phyloP scores from a whole-genome alignment of 2,329 filamentous ascomycete genomes.

The Monosporascus sp. region DNA sequence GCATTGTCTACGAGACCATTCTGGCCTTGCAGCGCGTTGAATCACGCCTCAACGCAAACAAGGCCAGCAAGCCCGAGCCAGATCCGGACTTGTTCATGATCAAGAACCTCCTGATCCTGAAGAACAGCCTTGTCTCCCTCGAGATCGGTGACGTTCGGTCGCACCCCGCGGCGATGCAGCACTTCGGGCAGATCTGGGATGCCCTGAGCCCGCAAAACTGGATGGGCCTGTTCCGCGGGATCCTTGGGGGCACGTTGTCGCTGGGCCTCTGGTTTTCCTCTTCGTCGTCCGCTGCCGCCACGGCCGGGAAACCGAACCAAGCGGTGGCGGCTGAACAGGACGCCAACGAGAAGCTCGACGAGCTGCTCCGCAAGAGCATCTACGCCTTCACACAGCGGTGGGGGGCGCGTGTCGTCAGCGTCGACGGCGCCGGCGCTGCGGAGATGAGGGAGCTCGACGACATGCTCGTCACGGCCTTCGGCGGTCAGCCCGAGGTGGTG shows the following conservation, averaged over 20 bases:
- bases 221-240: slow-evolving; percentile 53
- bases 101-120: slow-evolving; percentile 89
- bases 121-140: slow-evolving; percentile 92
- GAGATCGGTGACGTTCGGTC: slow-evolving; percentile 73
- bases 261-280: slow-evolving; percentile 28
- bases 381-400: slow-evolving; percentile 59
- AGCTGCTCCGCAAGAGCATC: slow-evolving; percentile 57
- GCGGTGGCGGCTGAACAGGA: slow-evolving; percentile 37
- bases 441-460: slow-evolving; percentile 50
- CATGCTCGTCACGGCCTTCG: slow-evolving; percentile 53
- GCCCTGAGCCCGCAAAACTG: slow-evolving; percentile 53
- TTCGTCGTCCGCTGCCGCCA: slow-evolving; percentile 11
- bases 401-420: slow-evolving; percentile 46
- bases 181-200: slow-evolving; percentile 62
- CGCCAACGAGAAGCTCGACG: slow-evolving; percentile 60
- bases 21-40: slow-evolving; percentile 75
- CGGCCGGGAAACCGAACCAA: slow-evolving; percentile 9
- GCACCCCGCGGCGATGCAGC: slow-evolving; percentile 48
- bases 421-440: slow-evolving; percentile 43
- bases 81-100: slow-evolving; percentile 90
- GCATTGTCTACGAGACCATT: slow-evolving; percentile 86
- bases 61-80: slow-evolving; percentile 44
- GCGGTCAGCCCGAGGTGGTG: slow-evolving; percentile 54
- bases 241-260: slow-evolving; percentile 49
- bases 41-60: slow-evolving; percentile 59